A percentile compares a stretch with the other conserved stretches of the same genome.
phyloP scores from a whole-genome alignment of 345 rosid genomes.

The Eucalyptus regnans region DNA sequence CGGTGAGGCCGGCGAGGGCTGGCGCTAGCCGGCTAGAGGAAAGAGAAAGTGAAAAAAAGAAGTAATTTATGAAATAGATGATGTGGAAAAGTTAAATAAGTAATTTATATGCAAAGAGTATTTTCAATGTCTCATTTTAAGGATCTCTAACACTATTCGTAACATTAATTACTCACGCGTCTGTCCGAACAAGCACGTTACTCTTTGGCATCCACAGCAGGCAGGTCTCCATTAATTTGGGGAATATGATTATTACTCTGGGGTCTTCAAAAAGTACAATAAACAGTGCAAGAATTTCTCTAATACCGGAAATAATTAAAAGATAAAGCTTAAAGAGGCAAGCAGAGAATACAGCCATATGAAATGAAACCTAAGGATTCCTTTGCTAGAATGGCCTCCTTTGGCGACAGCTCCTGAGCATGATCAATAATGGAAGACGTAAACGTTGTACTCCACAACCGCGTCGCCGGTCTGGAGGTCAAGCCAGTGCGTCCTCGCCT shows the following conservation, averaged over 20 bases:
- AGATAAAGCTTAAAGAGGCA: neutral
- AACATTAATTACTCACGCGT: neutral
- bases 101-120: neutral
- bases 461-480: constrained; percentile 9
- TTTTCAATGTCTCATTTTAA: neutral
- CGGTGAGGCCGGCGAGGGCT: too few relatives aligned
- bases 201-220: neutral
- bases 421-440: constrained; percentile 24
- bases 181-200: neutral
- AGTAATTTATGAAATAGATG: too few relatives aligned
- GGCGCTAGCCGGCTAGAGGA: too few relatives aligned
- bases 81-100: too few relatives aligned
- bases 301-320: neutral
- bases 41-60: too few relatives aligned
- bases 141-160: neutral
- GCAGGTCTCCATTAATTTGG: neutral
- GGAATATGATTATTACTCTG: neutral
- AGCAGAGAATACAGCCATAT: neutral
- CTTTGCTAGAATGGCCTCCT: neutral
- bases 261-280: too few relatives aligned
- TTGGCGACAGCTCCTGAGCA: neutral
- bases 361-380: neutral
- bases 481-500: constrained; percentile 18
- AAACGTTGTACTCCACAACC: constrained; percentile 25
- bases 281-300: neutral